Conservation (phyloP, 2,329 filamentous ascomycete species). For the Metarhizium sp. region DNA sequence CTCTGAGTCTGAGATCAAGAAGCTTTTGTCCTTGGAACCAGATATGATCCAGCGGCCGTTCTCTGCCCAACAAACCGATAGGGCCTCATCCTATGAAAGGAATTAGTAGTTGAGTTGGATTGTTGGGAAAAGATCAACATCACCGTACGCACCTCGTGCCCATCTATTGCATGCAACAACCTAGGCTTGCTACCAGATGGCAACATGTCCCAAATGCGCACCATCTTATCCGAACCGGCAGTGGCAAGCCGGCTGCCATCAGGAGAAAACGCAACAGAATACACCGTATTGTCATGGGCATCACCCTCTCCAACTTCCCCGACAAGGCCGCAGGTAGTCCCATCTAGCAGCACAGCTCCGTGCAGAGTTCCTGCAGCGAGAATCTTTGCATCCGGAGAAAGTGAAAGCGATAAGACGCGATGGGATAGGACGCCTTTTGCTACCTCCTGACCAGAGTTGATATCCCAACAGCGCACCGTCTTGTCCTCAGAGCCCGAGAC, state of each 20-base stretch:
- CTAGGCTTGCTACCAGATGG: background rate
- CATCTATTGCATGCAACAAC: background rate
- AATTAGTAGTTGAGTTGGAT: background rate
- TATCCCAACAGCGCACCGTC: background rate
- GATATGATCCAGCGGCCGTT: background rate
- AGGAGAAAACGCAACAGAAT: background rate
- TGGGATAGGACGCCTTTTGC: background rate
- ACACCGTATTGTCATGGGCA: background rate
- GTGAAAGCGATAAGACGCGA: background rate
- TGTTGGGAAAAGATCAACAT: background rate
- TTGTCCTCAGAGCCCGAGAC: background rate
- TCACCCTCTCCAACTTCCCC: background rate
- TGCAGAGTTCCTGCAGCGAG: background rate
- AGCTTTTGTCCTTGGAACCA: background rate
- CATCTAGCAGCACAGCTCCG: background rate
- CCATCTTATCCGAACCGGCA: background rate
- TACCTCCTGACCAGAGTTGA: background rate
- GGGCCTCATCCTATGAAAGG: background rate
- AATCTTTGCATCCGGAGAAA: background rate
- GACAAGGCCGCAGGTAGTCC: background rate
- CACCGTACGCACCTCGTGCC: background rate
- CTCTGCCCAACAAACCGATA: background rate
- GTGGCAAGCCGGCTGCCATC: background rate
- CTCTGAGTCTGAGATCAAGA: background rate
- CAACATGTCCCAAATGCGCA: background rate